Evolutionary conservation across 2,329 filamentous ascomycete species (phyloP).

Genomic region (Diaporthe sp.): DNA sequence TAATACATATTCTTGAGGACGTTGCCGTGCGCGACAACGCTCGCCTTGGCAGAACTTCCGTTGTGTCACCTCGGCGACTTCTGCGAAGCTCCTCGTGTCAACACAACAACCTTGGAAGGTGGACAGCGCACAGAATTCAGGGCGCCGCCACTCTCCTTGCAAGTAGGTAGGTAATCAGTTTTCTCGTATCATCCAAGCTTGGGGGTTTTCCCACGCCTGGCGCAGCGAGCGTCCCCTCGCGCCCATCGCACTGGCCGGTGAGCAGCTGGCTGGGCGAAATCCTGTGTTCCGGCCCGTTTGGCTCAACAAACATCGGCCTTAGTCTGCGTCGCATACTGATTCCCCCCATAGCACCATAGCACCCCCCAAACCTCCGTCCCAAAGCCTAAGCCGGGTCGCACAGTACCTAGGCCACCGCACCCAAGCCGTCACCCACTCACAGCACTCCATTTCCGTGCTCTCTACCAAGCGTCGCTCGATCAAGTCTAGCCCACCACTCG

Average conservation of each 20-base stretch:
- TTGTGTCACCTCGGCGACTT: constrained; percentile 37
- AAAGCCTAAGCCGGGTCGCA: constrained; percentile 32
- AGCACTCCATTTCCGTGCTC: constrained; percentile 33
- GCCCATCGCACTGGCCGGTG: constrained; percentile 13
- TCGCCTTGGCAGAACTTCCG: constrained; percentile 26
- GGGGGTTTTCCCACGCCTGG: background rate
- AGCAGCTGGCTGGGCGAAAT: background rate
- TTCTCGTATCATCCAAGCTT: constrained; percentile 2
- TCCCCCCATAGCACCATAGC: constrained; percentile 10
- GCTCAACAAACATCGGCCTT: constrained; percentile 25
- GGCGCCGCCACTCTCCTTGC: constrained; percentile 25
- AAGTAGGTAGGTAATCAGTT: constrained; percentile 8
- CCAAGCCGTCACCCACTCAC: constrained; percentile 37
- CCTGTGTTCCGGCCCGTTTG: background rate
- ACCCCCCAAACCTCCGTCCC: constrained; percentile 24
- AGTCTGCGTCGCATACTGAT: constrained; percentile 25
- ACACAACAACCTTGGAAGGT: constrained; percentile 6
- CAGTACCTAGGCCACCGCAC: constrained; percentile 33
- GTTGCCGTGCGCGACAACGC: constrained; percentile 33
- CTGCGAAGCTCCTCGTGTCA: constrained; percentile 35
- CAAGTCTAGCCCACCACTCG: constrained; percentile 36
- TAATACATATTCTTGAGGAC: constrained; percentile 17
- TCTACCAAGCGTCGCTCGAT: constrained; percentile 33
- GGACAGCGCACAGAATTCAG: constrained; percentile 10
- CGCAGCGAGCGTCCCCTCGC: background rate